Base-by-base conservation (phyloP, 805 yeast species). In the Lachancea sp. region DNA sequence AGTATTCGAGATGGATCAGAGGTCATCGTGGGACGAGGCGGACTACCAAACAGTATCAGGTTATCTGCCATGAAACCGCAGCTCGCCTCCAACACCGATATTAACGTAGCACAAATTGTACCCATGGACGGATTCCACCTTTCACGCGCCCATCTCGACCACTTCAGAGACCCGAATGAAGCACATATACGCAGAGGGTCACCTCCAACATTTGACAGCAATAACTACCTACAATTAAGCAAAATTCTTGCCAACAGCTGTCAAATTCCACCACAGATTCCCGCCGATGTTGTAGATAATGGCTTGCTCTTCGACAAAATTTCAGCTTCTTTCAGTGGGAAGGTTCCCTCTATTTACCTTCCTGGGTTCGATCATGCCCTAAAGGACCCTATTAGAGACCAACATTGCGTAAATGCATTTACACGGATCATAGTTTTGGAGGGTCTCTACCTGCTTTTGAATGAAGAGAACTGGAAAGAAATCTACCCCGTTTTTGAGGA, bases 51-150 rank as follows among this genome's bases (percentile, higher is more conserved):
- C 45, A 38, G 55, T 9, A 36, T 57, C 15, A 46, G 47, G 18
- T 33, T 58, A 6, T 17, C 36, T 4, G 19, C 34, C 19, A n/a
- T 20, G 20, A 19, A 24, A 23, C 19, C 41, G 19, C 12, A 29
- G 16, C 17, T 24, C 18, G 12, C 36, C 23, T 25, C 26, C 21
- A 15, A 19, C 4, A 36, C 34, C 8, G 32, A 36, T 1, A 59
- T 65, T 11, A 40, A 43, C 3, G 50, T 58, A 47, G 77, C 78
- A 1, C 67, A 69, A 45, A 66, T 69, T 15, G 54, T 82, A 1
- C 80, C 84, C 8, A 80, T 81, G 88, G 90, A 83, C 58, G 90
- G 92, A 4, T 83, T 77, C 51, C 92, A 83, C 54, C 61, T 76
- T n/a, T 73, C 84, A 0, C 56, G 80, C 23, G 45, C 52, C 0